These are phyloP conservation scores for Aspergillus olivimuriae DNA, from an alignment of 495 filamentous ascomycete genomes.

Conservation along the genomic window DNA sequence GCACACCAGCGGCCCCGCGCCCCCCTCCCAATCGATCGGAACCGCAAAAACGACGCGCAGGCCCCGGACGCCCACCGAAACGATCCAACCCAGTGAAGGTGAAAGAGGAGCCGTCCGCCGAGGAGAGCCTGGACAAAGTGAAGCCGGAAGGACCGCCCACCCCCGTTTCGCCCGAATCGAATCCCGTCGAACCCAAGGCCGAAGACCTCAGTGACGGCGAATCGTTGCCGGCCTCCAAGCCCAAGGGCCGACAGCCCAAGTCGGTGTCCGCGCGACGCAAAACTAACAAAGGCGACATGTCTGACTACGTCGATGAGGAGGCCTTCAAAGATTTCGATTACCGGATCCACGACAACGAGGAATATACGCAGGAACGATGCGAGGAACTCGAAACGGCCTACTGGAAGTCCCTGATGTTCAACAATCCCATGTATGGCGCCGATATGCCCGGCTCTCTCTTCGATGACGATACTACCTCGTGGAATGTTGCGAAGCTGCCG, in stretches of 20 bases:
- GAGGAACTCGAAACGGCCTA: conserved; percentile 90
- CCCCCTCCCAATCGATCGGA: conserved; percentile 27
- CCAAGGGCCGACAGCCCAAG: conserved; percentile 49
- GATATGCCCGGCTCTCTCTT: conserved; percentile 97
- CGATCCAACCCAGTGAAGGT: conserved; percentile 34
- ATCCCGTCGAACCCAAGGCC: conserved; percentile 41
- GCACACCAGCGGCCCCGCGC: conserved; percentile 28
- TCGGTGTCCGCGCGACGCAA: conserved; percentile 66
- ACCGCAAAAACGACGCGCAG: conserved; percentile 40
- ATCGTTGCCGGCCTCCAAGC: conserved; percentile 36
- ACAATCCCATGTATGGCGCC: conserved; percentile 89
- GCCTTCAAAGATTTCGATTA: conserved; percentile 88
- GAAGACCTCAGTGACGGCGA: conserved; percentile 48
- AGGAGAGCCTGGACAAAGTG: conserved; percentile 31
- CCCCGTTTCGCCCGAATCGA: conserved; percentile 46
- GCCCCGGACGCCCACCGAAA: conserved; percentile 45
- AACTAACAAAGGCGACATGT: conserved; percentile 66
- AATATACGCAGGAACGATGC: conserved; percentile 85
- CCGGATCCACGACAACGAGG: conserved; percentile 68
- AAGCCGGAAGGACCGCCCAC: conserved; percentile 45
- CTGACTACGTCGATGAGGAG: conserved; percentile 70
- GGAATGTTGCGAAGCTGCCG: conserved; percentile 92
- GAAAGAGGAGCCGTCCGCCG: conserved; percentile 39
- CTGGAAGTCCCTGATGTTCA: conserved; percentile 94
- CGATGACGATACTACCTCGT: conserved; percentile 66